Evolutionary conservation across 23 red algal genomes (phyloP).

Genomic region (Gracilaria domingensis): DNA sequence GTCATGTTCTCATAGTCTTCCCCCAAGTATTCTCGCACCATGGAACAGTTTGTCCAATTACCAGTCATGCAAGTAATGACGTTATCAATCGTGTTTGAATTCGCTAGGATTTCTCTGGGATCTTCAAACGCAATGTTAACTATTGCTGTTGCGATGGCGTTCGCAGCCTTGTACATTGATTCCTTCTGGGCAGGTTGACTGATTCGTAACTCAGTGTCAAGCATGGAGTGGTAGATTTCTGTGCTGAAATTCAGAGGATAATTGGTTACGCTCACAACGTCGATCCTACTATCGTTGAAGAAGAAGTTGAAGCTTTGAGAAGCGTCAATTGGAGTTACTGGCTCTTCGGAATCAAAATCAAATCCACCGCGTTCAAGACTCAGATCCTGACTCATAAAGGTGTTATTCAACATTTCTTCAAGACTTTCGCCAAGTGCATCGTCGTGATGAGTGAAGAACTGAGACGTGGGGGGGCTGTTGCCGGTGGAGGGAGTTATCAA

Average conservation of each 20-base stretch:
- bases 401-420: background rate
- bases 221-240: slow-evolving; percentile 63
- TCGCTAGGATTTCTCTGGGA: background rate
- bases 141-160: slow-evolving; percentile 39
- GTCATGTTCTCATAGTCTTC: slow-evolving; percentile 13
- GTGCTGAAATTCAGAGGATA: slow-evolving; percentile 48
- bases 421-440: background rate
- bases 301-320: slow-evolving; percentile 57
- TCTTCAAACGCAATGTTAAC: slow-evolving; percentile 45
- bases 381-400: background rate
- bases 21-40: slow-evolving; percentile 45
- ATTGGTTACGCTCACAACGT: slow-evolving; percentile 54
- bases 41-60: slow-evolving; percentile 55
- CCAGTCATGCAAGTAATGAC: slow-evolving; percentile 63
- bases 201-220: slow-evolving; percentile 17
- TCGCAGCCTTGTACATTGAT: slow-evolving; percentile 41
- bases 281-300: background rate
- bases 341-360: background rate
- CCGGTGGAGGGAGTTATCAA: slow-evolving; percentile 37
- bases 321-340: slow-evolving; percentile 44
- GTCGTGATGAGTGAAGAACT: slow-evolving; percentile 24
- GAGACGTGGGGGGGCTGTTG: background rate
- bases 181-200: background rate
- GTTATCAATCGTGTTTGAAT: slow-evolving; percentile 31
- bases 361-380: background rate